These are phyloP conservation scores for Globisporangium paroecandrum DNA, from an alignment of 352 stramenopile genomes.

Conservation along the genomic window DNA sequence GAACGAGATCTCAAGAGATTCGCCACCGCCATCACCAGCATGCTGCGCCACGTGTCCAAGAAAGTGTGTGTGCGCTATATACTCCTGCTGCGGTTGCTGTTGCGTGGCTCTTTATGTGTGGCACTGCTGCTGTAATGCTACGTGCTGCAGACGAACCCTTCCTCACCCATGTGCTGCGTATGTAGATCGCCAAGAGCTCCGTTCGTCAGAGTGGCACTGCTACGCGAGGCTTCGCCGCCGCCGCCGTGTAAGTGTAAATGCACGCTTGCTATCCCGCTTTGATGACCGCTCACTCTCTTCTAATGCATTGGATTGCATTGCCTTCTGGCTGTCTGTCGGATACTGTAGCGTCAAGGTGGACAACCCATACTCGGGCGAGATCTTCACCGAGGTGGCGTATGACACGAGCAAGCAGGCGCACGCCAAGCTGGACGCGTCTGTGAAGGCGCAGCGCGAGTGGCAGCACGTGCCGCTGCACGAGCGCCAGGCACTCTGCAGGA, in stretches of 20 bases:
- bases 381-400: slow-evolving; percentile 55
- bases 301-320: slow-evolving; percentile 1
- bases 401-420: slow-evolving; percentile 53
- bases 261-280: neutral
- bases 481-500: slow-evolving; percentile 56
- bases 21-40: neutral
- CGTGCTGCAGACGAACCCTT: neutral
- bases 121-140: neutral
- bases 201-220: slow-evolving; percentile 5
- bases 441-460: slow-evolving; percentile 60
- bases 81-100: neutral
- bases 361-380: slow-evolving; percentile 74
- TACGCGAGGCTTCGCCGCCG: slow-evolving; percentile 9
- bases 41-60: slow-evolving; percentile 21
- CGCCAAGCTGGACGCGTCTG: slow-evolving; percentile 51
- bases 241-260: slow-evolving; percentile 3
- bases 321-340: too few relatives aligned
- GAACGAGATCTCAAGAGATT: neutral
- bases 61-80: slow-evolving; percentile 9
- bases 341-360: slow-evolving; percentile 51
- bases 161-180: neutral
- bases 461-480: slow-evolving; percentile 48
- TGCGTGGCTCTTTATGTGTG: too few relatives aligned
- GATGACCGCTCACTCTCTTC: neutral
- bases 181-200: slow-evolving; percentile 14